These are phyloP conservation scores for Parietaria judaica DNA, from an alignment of 306 rosid genomes.

Conservation along the genomic window DNA sequence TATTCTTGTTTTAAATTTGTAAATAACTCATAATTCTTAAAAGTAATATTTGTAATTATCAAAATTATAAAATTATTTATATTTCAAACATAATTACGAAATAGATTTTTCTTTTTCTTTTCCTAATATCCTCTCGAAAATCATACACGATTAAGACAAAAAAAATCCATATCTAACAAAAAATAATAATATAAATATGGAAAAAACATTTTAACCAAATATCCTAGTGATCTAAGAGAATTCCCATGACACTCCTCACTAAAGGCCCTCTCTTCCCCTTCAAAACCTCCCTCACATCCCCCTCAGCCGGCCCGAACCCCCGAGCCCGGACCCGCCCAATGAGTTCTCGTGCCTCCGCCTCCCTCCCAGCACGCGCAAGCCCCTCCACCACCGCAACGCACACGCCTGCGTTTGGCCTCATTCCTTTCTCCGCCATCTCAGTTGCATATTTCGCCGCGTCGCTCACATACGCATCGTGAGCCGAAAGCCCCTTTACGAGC, in stretches of 20 bases:
- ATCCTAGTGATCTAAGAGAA: constrained; percentile 43
- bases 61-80: no score
- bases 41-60: no score
- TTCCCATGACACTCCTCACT: constrained; percentile 35
- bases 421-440: constrained; percentile 67
- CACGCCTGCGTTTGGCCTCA: constrained; percentile 53
- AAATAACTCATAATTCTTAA: no score
- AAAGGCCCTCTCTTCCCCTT: constrained; percentile 36
- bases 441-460: constrained; percentile 46
- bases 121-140: no score
- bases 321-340: constrained; percentile 37
- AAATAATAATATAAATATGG: background rate
- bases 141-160: no score
- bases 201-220: background rate
- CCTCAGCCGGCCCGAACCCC: constrained; percentile 59
- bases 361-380: constrained; percentile 32
- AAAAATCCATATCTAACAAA: no score
- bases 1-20: no score
- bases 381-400: constrained; percentile 54
- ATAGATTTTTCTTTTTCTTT: no score
- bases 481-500: constrained; percentile 46
- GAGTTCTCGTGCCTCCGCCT: constrained; percentile 44
- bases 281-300: constrained; percentile 45
- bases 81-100: no score
- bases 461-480: constrained; percentile 23